phyloP scores from a whole-genome alignment of 2,329 filamentous ascomycete genomes.

The Arthrinium puccinioides region DNA sequence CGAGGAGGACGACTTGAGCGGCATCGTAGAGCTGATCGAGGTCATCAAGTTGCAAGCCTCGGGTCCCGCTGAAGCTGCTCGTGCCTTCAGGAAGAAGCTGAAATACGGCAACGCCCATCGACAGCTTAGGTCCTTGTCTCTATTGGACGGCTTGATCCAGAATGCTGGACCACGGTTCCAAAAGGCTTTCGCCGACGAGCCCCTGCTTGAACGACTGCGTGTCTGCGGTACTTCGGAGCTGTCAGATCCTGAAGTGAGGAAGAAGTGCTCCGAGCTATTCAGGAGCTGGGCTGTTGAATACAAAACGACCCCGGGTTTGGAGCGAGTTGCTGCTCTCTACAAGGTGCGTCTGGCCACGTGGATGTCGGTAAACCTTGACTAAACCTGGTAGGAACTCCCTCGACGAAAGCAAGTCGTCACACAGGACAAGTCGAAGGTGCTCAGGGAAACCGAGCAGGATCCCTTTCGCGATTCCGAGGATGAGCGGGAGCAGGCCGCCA shows the following conservation, averaged over 20 bases:
- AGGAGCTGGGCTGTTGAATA: slow-evolving; percentile 80
- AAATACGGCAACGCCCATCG: slow-evolving; percentile 96
- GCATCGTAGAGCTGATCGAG: slow-evolving; percentile 90
- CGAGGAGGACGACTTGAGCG: slow-evolving; percentile 84
- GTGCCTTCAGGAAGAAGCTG: slow-evolving; percentile 93
- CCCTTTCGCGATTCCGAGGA: slow-evolving; percentile 64
- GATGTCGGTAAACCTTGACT: background rate
- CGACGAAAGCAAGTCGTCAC: slow-evolving; percentile 63
- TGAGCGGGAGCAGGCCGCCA: slow-evolving; percentile 33
- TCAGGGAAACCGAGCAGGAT: slow-evolving; percentile 68
- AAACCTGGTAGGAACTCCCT: slow-evolving; percentile 45
- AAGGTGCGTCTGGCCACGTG: slow-evolving; percentile 35
- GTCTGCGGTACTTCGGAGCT: slow-evolving; percentile 80
- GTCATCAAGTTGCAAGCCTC: slow-evolving; percentile 83
- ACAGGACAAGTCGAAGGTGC: slow-evolving; percentile 74
- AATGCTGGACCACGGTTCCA: slow-evolving; percentile 88
- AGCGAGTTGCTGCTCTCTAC: slow-evolving; percentile 73
- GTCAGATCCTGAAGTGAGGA: slow-evolving; percentile 77
- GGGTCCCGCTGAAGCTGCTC: slow-evolving; percentile 81
- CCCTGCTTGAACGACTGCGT: slow-evolving; percentile 81
- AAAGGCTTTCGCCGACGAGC: slow-evolving; percentile 80
- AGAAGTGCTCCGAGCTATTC: slow-evolving; percentile 84
- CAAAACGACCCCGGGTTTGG: slow-evolving; percentile 71
- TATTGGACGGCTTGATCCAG: slow-evolving; percentile 89
- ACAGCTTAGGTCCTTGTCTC: slow-evolving; percentile 78